phyloP scores from a whole-genome alignment of 805 yeast genomes.

The Dipodascus albidus region DNA sequence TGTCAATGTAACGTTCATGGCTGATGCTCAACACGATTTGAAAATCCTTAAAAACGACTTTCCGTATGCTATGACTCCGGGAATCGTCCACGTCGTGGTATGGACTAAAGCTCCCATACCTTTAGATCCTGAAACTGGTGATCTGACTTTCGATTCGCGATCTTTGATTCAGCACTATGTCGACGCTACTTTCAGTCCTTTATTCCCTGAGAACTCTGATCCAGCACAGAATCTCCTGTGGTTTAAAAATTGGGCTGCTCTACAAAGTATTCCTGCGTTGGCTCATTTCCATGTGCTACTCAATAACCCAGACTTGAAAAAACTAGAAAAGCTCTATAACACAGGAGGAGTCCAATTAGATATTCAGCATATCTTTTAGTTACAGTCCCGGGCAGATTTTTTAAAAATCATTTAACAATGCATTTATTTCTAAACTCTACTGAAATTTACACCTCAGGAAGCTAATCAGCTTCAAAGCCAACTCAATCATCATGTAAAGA shows the following conservation, averaged over 20 bases:
- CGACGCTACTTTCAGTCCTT: constrained; percentile 31
- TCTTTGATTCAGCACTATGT: constrained; percentile 31
- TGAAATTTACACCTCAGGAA: background rate
- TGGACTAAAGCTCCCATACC: constrained; percentile 42
- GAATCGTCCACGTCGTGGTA: constrained; percentile 41
- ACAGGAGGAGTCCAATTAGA: background rate
- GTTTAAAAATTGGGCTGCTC: constrained; percentile 47
- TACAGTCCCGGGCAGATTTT: background rate
- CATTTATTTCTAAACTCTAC: background rate
- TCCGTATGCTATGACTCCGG: constrained; percentile 40
- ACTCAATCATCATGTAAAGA: too few species aligned
- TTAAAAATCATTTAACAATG: background rate
- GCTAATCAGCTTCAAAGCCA: background rate
- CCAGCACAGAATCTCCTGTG: constrained; percentile 27
- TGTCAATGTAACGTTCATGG: constrained; percentile 10
- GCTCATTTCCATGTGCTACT: constrained; percentile 49
- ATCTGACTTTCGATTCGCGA: constrained; percentile 29
- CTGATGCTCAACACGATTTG: constrained; percentile 24
- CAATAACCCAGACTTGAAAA: constrained; percentile 15
- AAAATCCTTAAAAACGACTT: constrained; percentile 41
- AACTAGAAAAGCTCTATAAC: constrained; percentile 5
- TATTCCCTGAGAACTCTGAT: constrained; percentile 23
- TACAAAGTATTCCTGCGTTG: constrained; percentile 43
- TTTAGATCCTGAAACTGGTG: constrained; percentile 32
- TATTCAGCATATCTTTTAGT: background rate